Evolutionary conservation across 2,329 filamentous ascomycete genomes (phyloP), one percentile per base, ranked within the genome.

Genomic region (Calonectria pseudoreteaudii): DNA sequence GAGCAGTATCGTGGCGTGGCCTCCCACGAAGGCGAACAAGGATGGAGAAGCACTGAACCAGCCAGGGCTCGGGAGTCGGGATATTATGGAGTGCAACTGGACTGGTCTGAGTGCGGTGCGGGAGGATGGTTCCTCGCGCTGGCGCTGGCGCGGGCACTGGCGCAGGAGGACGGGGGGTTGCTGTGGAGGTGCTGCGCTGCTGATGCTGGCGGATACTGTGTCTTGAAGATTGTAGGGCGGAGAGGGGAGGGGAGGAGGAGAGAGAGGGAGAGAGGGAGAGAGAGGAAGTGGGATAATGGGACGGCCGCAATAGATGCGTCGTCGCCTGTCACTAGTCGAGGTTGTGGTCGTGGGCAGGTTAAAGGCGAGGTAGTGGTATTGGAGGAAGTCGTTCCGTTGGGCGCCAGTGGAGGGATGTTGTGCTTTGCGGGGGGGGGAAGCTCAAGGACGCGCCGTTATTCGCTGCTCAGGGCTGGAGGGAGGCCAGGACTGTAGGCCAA

Each of bases 341-440:
- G 77, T 76, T 74, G 76, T 77, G 68, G 71, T 66, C 68, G 73
- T 72, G 77, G 67, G 28, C 26, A 47, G 38, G 60, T 64, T 76
- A 49, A 76, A 60, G 34, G 47, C 66, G 56, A 64, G 53, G 53
- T 62, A 58, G 56, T 58, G 52, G 50, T 62, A 64, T 49, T 30
- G 66, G 47, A 56, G 38, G 36, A 60, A 68, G 64, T 66, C 44
- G 64, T 66, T 58, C 38, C 62, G 79, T 80, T 80, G 78, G 79
- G 79, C 79, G 79, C 74, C 60, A 74, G 75, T 72, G 74, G 72
- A 67, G 62, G 66, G 72, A 78, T 74, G 77, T 79, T 79, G 77
- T 80, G 77, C 74, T 78, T 79, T 80, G 79, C 77, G 79, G 78
- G 79, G 79, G 79, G 79, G 78, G 76, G 71, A 76, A 77, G 77